These are phyloP conservation scores for Lantana camara DNA, from an alignment of 257 asterid genomes.

Conservation along the genomic window DNA sequence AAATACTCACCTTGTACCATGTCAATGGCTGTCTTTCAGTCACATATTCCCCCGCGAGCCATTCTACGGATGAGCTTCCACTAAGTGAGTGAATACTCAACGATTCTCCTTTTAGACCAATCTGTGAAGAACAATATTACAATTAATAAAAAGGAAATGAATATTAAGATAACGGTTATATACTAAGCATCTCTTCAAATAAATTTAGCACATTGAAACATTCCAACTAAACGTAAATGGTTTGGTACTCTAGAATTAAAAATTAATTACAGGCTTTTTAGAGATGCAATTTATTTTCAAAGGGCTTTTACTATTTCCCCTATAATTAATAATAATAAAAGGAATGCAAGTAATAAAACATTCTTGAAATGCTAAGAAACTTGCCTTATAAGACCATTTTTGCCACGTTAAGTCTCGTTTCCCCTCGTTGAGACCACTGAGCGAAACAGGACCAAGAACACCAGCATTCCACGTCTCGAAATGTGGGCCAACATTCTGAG, in stretches of 20 bases:
- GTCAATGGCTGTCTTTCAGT: slow-evolving; percentile 80
- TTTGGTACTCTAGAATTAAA: no score
- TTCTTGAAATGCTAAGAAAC: slow-evolving; percentile 11
- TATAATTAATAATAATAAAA: no score
- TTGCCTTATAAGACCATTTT: slow-evolving; percentile 93
- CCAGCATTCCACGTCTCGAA: slow-evolving; percentile 99
- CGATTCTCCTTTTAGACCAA: slow-evolving; percentile 91
- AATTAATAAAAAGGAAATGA: background rate
- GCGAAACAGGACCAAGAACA: slow-evolving; percentile 95
- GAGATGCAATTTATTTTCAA: no score
- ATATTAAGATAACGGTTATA: no score
- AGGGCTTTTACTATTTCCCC: no score
- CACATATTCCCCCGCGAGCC: slow-evolving; percentile 72
- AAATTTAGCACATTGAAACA: no score
- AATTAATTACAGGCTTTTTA: no score
- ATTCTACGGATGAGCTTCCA: slow-evolving; percentile 86
- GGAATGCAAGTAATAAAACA: background rate
- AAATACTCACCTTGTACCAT: slow-evolving; percentile 85
- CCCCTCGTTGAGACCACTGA: slow-evolving; percentile 88
- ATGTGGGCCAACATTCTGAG: slow-evolving; percentile 95
- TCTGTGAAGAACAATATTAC: slow-evolving; percentile 42
- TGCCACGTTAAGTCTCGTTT: slow-evolving; percentile 95
- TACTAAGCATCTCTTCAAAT: no score
- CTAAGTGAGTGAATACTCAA: slow-evolving; percentile 87
- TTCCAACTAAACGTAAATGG: no score